Conservation (phyloP, 2,329 filamentous ascomycete genomes). For the Arthrobotrys iridis region DNA sequence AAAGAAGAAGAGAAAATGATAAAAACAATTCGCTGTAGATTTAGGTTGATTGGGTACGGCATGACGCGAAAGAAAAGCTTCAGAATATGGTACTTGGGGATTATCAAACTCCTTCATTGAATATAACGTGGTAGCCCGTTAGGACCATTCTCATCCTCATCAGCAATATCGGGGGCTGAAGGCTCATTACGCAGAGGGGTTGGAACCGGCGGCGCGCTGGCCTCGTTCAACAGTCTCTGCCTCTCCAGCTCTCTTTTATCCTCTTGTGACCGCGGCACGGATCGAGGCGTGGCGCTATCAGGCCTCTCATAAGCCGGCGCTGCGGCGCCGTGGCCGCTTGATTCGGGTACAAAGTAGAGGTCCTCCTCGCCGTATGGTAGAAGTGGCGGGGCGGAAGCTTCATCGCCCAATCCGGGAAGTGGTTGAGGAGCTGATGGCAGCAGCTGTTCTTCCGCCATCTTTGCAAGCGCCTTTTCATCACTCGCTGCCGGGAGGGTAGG, state of each 20-base stretch:
- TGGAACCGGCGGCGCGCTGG: slow-evolving; percentile 68
- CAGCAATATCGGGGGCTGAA: slow-evolving; percentile 54
- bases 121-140: slow-evolving; percentile 48
- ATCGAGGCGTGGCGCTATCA: slow-evolving; percentile 50
- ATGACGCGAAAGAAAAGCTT: neutral
- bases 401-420: slow-evolving; percentile 59
- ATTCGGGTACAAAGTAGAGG: slow-evolving; percentile 58
- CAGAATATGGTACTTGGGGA: neutral
- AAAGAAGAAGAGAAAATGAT: slow-evolving; percentile 5
- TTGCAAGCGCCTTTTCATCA: slow-evolving; percentile 56
- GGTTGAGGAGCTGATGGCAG: slow-evolving; percentile 55
- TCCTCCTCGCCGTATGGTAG: slow-evolving; percentile 60
- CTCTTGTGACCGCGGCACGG: slow-evolving; percentile 64
- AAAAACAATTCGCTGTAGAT: neutral
- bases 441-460: slow-evolving; percentile 54
- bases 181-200: slow-evolving; percentile 55
- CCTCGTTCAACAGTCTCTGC: slow-evolving; percentile 71
- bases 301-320: slow-evolving; percentile 45
- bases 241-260: slow-evolving; percentile 84
- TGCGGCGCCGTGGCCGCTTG: slow-evolving; percentile 46
- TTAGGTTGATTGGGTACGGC: neutral
- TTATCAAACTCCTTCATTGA: slow-evolving; percentile 4
- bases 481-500: slow-evolving; percentile 54
- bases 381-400: slow-evolving; percentile 64
- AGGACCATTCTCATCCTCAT: slow-evolving; percentile 30